Evolutionary conservation across 1,284 basidiomycete genomes (phyloP), one percentile per base, ranked within the genome.

Genomic region (Rhodotorula glutinis): DNA sequence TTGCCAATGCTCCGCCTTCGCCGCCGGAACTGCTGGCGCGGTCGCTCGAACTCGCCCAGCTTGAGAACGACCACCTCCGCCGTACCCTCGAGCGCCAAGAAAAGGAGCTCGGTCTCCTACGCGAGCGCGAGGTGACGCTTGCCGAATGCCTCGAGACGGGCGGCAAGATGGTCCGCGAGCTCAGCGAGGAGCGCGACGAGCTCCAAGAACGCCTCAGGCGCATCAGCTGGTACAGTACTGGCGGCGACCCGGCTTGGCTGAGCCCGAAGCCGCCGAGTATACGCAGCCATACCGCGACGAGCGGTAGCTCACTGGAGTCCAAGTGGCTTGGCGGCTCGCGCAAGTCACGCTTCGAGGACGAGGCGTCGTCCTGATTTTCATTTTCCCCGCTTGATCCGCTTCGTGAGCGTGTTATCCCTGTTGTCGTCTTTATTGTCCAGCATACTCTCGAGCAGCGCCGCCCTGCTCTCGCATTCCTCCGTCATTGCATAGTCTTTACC

Each of bases 181-280:
- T 57, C n/a, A 56, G 44, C 7, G 33, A 21, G 33, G 55, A 57
- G 47, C 11, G 47, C 19, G 54, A 60, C 40, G 64, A 66, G 27
- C 17, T 13, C 25, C 19, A 21, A 27, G 55, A 57, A 19, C 27
- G 41, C 41, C 44, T 30, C 19, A 17, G 52, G 29, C 29, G 52
- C 5, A n/a, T 53, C 19, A 53, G 52, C 25, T 53, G 52, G 52
- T 51, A 33, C 52, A 33, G 52, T 17, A 33, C 14, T 29, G 30
- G 30, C 52, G 52, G 29, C 7, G 52, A 53, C 19, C 49, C 49
- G 49, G 49, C n/a, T 27, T 51, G 49, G 49, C 49, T 51, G 49
- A 8, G 25, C 16, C 49, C 25, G 25, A 51, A 27, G 4, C 49
- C 11, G 25, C n/a, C 2, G 49, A 16, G 13, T 11, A 44, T 5